A percentile compares a stretch with the other conserved stretches of the same genome.
Evolutionary conservation across 371 early-diverging fungal genomes (phyloP).

Genomic region (Mucor ambiguus): DNA sequence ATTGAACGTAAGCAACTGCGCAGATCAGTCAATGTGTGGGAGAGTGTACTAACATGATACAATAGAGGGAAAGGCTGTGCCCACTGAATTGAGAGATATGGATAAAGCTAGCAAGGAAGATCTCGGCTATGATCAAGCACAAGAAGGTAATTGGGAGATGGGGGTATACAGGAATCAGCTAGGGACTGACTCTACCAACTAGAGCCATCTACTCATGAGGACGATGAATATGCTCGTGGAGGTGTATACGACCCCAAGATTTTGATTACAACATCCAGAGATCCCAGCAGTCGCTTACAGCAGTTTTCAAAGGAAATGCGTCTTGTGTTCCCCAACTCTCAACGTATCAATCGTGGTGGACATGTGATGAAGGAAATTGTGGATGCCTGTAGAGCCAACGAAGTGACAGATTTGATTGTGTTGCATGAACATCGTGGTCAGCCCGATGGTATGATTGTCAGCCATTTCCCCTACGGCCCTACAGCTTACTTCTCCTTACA

Average conservation of each 20-base stretch:
- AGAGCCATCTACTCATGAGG: constrained; percentile 83
- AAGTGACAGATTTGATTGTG: constrained; percentile 96
- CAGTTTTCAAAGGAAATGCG: constrained; percentile 99
- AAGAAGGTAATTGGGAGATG: constrained; percentile 57
- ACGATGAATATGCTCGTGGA: constrained; percentile 96
- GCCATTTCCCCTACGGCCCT: constrained; percentile 98
- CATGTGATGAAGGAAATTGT: constrained; percentile 96
- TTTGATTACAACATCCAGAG: constrained; percentile 97
- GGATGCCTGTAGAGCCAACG: constrained; percentile 92
- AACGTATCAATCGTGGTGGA: constrained; percentile 97
- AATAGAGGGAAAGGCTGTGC: constrained; percentile 84
- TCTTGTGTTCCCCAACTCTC: constrained; percentile 95
- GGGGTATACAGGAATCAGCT: neutral
- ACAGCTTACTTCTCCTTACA: constrained; percentile 97
- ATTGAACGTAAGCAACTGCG: constrained; percentile 74
- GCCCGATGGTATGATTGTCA: constrained; percentile 96
- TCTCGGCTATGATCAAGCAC: constrained; percentile 87
- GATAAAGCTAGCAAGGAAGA: constrained; percentile 76
- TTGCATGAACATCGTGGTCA: constrained; percentile 98
- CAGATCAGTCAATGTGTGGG: constrained; percentile 19
- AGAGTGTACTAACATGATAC: neutral
- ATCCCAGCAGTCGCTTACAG: constrained; percentile 92
- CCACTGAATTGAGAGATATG: constrained; percentile 82
- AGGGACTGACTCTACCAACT: neutral
- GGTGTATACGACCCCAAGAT: constrained; percentile 95